Conservation (phyloP, 345 rosid genomes). For the Rhodomyrtus tomentosa region DNA sequence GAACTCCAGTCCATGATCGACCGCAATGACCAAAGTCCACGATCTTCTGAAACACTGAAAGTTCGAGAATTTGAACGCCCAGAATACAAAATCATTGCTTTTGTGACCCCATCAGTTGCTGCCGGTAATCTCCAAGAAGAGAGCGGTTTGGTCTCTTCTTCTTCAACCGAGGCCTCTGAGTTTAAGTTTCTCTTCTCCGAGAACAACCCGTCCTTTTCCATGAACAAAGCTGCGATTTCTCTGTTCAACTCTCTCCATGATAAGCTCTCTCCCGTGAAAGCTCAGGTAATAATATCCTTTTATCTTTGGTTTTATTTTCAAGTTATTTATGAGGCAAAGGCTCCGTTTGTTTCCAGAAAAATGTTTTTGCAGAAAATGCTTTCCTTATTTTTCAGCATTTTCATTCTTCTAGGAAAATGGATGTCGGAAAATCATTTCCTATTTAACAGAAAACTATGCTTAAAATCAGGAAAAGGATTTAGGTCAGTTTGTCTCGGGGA, state of each 20-base stretch:
- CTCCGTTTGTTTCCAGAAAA: no score
- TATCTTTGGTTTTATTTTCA: not conserved
- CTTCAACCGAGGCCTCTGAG: slow-evolving; percentile 12
- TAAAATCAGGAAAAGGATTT: no score
- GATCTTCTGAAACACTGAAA: not conserved
- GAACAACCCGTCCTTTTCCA: slow-evolving; percentile 14
- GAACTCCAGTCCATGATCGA: slow-evolving; percentile 2
- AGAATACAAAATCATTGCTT: slow-evolving; percentile 20
- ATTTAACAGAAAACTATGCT: no score
- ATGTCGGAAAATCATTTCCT: no score
- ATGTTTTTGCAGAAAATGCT: no score
- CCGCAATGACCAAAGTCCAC: not conserved
- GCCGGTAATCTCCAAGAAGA: slow-evolving; percentile 1
- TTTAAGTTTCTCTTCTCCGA: slow-evolving; percentile 31
- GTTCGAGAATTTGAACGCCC: not conserved
- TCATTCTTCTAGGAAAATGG: no score
- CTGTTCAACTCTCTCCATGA: slow-evolving; percentile 16
- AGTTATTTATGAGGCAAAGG: not conserved
- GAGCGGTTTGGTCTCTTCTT: slow-evolving; percentile 15
- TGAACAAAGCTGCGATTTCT: slow-evolving; percentile 21
- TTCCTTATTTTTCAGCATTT: rapidly evolving
- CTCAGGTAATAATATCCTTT: slow-evolving; percentile 19
- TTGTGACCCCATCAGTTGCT: slow-evolving; percentile 15
- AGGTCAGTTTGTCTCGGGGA: no score
- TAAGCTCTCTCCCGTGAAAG: slow-evolving; percentile 19